Percentiles rank a stretch among this genome's conserved stretches.
These are phyloP conservation scores for Theobroma cacao DNA, from an alignment of 345 rosid species.

Conservation along the genomic window DNA sequence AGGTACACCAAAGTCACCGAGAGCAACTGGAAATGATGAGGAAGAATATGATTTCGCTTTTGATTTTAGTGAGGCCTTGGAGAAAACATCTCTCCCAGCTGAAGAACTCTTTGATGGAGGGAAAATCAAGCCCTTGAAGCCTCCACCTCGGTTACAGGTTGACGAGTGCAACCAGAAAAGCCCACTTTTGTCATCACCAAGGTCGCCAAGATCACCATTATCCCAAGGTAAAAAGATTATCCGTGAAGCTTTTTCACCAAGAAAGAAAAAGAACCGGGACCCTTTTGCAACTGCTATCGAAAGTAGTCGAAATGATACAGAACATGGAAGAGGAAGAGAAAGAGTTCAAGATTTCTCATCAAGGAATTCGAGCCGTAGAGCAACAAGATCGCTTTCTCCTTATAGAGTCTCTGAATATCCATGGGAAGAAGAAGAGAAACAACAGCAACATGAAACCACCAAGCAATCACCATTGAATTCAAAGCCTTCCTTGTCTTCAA, in stretches of 20 bases:
- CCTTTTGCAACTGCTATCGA: slow-evolving; percentile 41
- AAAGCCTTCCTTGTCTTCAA: slow-evolving; percentile 12
- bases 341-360: slow-evolving; percentile 25
- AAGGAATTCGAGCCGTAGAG: slow-evolving; percentile 44
- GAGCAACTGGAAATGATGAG: not conserved
- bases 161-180: slow-evolving; percentile 24
- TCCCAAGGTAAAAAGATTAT: slow-evolving; percentile 47
- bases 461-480: slow-evolving; percentile 23
- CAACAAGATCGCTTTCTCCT: slow-evolving; percentile 73
- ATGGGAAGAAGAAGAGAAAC: slow-evolving; percentile 70
- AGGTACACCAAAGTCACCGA: slow-evolving; percentile 53
- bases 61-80: slow-evolving; percentile 31
- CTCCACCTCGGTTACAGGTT: slow-evolving; percentile 49
- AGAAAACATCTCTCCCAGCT: slow-evolving; percentile 46
- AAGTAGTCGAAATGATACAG: slow-evolving; percentile 28
- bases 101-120: slow-evolving; percentile 81
- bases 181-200: slow-evolving; percentile 37
- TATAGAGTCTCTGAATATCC: slow-evolving; percentile 65
- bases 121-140: slow-evolving; percentile 65
- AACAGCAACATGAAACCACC: slow-evolving; percentile 16
- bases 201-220: slow-evolving; percentile 54
- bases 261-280: slow-evolving; percentile 40
- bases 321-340: slow-evolving; percentile 54
- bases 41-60: slow-evolving; percentile 55
- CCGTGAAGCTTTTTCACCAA: slow-evolving; percentile 58